Percentiles rank a stretch among this genome's conserved stretches.
Evolutionary conservation across 2,329 filamentous ascomycete genomes (phyloP).

Genomic region (Amylocarpus encephaloides): DNA sequence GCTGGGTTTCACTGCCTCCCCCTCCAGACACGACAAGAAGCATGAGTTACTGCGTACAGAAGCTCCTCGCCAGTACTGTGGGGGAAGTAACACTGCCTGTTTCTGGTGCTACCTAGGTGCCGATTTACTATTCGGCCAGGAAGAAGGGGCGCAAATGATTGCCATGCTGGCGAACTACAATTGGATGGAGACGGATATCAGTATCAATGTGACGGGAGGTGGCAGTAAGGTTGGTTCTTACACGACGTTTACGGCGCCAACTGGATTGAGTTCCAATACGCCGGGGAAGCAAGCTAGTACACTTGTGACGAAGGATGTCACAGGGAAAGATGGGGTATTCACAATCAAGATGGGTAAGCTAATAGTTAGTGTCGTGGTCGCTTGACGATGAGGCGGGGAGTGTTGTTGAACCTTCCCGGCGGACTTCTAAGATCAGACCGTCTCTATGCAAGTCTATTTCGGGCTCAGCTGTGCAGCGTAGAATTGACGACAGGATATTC

Average conservation of each 20-base stretch:
- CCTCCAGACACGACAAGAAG: constrained; percentile 18
- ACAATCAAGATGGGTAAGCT: not conserved
- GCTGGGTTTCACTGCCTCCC: constrained; percentile 20
- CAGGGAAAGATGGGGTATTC: not conserved
- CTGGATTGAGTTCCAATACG: not conserved
- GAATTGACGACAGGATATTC: too few species aligned
- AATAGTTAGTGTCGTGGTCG: not conserved
- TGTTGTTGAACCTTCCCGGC: too few species aligned
- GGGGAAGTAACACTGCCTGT: too few species aligned
- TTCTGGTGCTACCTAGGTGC: not conserved
- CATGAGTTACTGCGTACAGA: constrained; percentile 25
- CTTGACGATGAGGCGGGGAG: not conserved
- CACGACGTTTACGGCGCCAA: not conserved
- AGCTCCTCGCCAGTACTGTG: constrained; percentile 14
- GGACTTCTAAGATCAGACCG: too few species aligned
- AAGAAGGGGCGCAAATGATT: too few species aligned
- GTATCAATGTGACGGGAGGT: not conserved
- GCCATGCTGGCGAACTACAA: too few species aligned
- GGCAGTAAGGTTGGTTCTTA: not conserved
- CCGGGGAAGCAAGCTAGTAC: not conserved
- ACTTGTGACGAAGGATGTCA: not conserved
- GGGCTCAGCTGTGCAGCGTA: too few species aligned
- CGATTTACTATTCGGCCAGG: too few species aligned
- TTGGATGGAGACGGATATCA: not conserved
- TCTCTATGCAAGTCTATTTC: too few species aligned